These are phyloP conservation scores for Cladosporium halotolerans DNA, from an alignment of 2,329 filamentous ascomycete species.

Conservation along the genomic window DNA sequence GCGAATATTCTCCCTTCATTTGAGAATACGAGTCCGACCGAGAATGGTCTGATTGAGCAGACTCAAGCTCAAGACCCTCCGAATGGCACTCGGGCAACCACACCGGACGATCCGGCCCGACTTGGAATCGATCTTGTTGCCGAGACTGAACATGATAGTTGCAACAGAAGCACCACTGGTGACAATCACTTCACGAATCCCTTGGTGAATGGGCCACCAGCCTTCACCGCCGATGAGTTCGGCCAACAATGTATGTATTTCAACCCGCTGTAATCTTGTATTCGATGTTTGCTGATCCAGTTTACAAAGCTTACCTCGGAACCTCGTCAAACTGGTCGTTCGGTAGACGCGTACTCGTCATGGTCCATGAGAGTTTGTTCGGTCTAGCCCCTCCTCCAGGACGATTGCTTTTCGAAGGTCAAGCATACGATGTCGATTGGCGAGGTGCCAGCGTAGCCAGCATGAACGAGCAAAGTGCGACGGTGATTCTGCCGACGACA, in stretches of 20 bases:
- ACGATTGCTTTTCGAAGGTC: conserved; percentile 46
- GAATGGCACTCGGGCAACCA: background rate
- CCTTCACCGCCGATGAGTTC: conserved; percentile 32
- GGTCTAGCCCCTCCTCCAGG: conserved; percentile 38
- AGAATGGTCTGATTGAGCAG: background rate
- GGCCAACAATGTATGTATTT: conserved; percentile 40
- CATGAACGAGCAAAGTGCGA: conserved; percentile 23
- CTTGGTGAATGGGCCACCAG: conserved; percentile 29
- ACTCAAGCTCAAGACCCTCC: background rate
- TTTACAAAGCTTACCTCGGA: conserved; percentile 43
- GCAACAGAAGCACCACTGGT: conserved; percentile 4
- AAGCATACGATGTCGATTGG: conserved; percentile 49
- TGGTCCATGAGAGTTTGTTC: conserved; percentile 44
- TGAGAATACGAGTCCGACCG: background rate
- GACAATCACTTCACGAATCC: conserved; percentile 37
- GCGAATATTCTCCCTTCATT: background rate
- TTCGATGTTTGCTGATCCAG: background rate
- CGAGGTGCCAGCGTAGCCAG: conserved; percentile 33
- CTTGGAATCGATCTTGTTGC: conserved; percentile 2
- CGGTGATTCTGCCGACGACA: conserved; percentile 42
- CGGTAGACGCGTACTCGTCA: conserved; percentile 43
- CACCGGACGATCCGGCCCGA: conserved; percentile 4
- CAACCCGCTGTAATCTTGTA: background rate
- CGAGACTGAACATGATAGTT: conserved; percentile 11
- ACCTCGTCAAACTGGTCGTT: conserved; percentile 55